Base-by-base conservation (phyloP, 2,329 filamentous ascomycete species). In the Claviceps pazoutovae region DNA sequence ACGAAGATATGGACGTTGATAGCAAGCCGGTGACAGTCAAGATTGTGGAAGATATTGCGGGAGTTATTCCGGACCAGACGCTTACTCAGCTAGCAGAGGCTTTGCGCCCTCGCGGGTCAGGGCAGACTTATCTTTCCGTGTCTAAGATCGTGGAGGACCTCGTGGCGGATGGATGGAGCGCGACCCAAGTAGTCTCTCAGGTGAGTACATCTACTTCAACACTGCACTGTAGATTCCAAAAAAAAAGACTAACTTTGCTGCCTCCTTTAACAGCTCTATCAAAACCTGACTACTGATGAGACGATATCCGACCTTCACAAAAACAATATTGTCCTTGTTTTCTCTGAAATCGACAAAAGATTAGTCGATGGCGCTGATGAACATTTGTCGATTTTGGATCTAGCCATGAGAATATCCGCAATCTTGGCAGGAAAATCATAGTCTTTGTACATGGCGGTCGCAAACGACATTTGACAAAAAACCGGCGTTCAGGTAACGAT, bases 101-200 rank as follows among this genome's bases (percentile, higher is more conserved):
- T 17, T 86, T 97, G 71, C 84, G 86, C 58, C 87, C 88, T 4
- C 78, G 73, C 57, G 77, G 77, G 23, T 74, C 75, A 39, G 76
- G 77, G 1, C 74, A 78, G 14, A 74, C 81, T 0, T 98, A 95
- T 62, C 76, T 82, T 54, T 75, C 78, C 13, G 79, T 98, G 16
- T 82, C 88, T 0, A 82, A 81, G 57, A 83, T 88, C 5, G 86
- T 97, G 5, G 87, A 90, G 60, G 86, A 95, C 57, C 82, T 98
- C 74, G 83, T 97, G 46, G 91, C 91, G 0, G 93, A 97, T 69
- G 93, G 93, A 8, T 98, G 93, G 91, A 96, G 90, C 65, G 93
- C 91, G 23, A 82, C 83, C 6, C 93, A 97, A 68, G 80, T 96
- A 26, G 76, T 97, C 39, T 73, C 78, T 17, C 89, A 95, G 75